These are phyloP conservation scores for Fusarium penzigii DNA, from an alignment of 2,329 filamentous ascomycete genomes.

Conservation along the genomic window DNA sequence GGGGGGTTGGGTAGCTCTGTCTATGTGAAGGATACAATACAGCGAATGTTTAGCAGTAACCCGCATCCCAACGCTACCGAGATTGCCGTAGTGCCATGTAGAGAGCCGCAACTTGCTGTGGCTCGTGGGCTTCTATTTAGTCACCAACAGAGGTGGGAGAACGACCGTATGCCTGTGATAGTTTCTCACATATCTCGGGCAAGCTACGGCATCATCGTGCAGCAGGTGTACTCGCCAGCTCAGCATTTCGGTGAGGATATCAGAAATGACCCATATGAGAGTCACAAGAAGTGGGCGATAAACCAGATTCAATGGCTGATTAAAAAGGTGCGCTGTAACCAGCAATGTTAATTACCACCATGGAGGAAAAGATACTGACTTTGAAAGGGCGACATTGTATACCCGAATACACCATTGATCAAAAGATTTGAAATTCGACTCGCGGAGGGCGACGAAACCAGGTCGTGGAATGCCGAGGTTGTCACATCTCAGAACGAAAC, in stretches of 20 bases:
- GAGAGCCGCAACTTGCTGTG: slow-evolving; percentile 18
- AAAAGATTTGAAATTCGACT: slow-evolving; percentile 37
- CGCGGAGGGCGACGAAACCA: slow-evolving; percentile 32
- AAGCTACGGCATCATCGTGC: slow-evolving; percentile 23
- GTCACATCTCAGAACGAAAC: slow-evolving; percentile 42
- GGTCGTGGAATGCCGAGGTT: slow-evolving; percentile 40
- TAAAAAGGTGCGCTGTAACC: slow-evolving; percentile 17
- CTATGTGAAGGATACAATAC: slow-evolving; percentile 46
- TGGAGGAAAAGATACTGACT: too few relatives aligned
- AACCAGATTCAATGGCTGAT: slow-evolving; percentile 29
- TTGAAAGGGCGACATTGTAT: slow-evolving; percentile 18
- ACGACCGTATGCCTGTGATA: slow-evolving; percentile 12
- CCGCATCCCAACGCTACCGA: slow-evolving; percentile 33
- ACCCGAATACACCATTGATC: slow-evolving; percentile 35
- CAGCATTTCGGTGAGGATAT: slow-evolving; percentile 23
- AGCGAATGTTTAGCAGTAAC: slow-evolving; percentile 36
- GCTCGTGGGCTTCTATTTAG: slow-evolving; percentile 19
- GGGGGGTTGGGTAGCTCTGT: slow-evolving; percentile 48
- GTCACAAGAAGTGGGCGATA: slow-evolving; percentile 16
- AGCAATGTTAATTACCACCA: too few relatives aligned
- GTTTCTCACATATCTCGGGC: slow-evolving; percentile 22
- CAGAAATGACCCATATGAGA: slow-evolving; percentile 14
- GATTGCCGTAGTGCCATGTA: slow-evolving; percentile 15
- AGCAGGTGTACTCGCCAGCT: slow-evolving; percentile 18
- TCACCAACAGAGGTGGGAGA: slow-evolving; percentile 14